These are phyloP conservation scores for Nigrospora osmanthi DNA, from an alignment of 2,329 filamentous ascomycete genomes.

Conservation along the genomic window DNA sequence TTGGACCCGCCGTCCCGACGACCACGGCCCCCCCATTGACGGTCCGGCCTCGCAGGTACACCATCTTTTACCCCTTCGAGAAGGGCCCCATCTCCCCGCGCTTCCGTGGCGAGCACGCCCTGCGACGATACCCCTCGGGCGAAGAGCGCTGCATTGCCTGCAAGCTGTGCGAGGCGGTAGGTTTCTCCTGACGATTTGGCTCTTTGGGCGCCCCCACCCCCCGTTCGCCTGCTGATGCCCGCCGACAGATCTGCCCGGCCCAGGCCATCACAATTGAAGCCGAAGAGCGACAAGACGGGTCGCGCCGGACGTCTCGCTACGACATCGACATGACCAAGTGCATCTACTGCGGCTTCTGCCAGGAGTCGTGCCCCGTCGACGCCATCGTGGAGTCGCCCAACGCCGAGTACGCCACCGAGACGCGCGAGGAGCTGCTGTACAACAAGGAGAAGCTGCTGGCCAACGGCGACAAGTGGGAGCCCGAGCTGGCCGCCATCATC, in stretches of 20 bases:
- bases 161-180: constrained; percentile 92
- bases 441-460: constrained; percentile 92
- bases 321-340: constrained; percentile 99
- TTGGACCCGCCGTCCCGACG: constrained; percentile 19
- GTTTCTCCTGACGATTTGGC: constrained; percentile 6
- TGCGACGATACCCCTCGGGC: constrained; percentile 91
- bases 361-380: constrained; percentile 97
- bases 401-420: constrained; percentile 56
- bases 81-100: constrained; percentile 97
- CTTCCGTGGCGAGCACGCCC: constrained; percentile 95
- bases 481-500: constrained; percentile 85
- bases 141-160: constrained; percentile 99
- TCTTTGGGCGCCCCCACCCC: background rate
- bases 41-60: constrained; percentile 57
- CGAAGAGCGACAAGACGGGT: constrained; percentile 94
- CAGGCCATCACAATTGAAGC: constrained; percentile 99
- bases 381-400: constrained; percentile 66
- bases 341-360: constrained; percentile 99
- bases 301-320: constrained; percentile 90
- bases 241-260: constrained; percentile 78
- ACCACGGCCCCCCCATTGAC: background rate
- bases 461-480: constrained; percentile 96
- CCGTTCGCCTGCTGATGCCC: background rate
- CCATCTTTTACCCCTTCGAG: constrained; percentile 97
- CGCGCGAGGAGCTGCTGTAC: constrained; percentile 88